Evolutionary conservation across 139 green algal genomes (phyloP).

Genomic region (Ettlia oleoabundans): DNA sequence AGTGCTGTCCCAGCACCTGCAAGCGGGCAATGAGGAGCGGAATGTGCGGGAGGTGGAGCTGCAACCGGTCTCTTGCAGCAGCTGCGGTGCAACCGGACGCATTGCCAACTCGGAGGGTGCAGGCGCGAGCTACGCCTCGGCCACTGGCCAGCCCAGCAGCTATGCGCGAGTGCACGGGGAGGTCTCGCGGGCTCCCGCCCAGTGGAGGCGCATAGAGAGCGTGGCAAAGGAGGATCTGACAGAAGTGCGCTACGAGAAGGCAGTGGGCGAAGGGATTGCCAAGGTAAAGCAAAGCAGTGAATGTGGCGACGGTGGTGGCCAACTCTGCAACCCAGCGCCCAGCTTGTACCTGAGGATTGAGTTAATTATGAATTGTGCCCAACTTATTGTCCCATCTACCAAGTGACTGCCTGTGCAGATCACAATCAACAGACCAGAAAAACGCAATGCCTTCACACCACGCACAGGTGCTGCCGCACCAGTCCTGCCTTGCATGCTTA

Average conservation of each 20-base stretch:
- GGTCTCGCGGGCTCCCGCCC: conserved; percentile 65
- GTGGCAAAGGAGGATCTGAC: conserved; percentile 66
- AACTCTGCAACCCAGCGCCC: too few relatives aligned
- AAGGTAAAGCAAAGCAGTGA: conserved; percentile 61
- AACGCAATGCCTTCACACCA: conserved; percentile 95
- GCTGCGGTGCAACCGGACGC: too few relatives aligned
- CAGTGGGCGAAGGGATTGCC: conserved; percentile 84
- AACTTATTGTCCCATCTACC: too few relatives aligned
- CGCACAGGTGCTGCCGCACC: conserved; percentile 87
- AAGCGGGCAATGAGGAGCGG: neutral
- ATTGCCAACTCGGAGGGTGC: neutral
- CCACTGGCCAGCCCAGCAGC: conserved; percentile 35
- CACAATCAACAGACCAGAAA: conserved; percentile 94
- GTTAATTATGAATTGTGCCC: too few relatives aligned
- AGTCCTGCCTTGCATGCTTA: too few relatives aligned
- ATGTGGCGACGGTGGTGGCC: too few relatives aligned
- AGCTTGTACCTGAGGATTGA: too few relatives aligned
- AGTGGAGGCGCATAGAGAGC: conserved; percentile 59
- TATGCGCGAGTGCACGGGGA: conserved; percentile 84
- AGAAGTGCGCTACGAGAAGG: conserved; percentile 92
- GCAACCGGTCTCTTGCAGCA: neutral
- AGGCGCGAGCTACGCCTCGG: conserved; percentile 35
- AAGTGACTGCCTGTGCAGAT: too few relatives aligned
- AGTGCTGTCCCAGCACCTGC: conserved; percentile 30
- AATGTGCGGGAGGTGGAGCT: conserved; percentile 18